Evolutionary conservation across 140 eudicot species (phyloP), one percentile per base, ranked within the genome.

Genomic region (Flaveria floridana): DNA sequence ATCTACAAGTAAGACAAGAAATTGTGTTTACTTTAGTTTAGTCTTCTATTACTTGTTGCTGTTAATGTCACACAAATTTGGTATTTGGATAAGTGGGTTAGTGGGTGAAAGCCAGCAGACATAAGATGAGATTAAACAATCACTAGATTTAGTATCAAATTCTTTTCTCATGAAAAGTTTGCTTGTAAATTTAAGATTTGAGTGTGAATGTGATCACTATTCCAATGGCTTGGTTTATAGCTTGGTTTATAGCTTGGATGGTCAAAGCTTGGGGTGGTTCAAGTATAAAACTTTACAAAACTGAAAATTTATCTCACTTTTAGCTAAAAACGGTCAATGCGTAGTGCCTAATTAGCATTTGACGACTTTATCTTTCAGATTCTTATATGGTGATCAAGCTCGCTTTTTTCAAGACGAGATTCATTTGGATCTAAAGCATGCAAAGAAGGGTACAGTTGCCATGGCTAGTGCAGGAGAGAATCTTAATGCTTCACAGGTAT

Each of bases 381-480:
- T 84, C 63, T 79, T 95, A 63, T 95, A 90, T 65, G 99, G 99
- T 3, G 97, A 95, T 7, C 96, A 95, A 76, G 99, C 99, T 50
- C 97, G 96, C n/a, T 95, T 95, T 84, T 95, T 91, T 59, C 85
- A 86, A 25, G 99, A 95, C 65, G 97, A 95, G 77, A 91, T 95
- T 65, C 91, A 76, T 73, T 84, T 89, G 86, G 97, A 95, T 80
- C 48, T 91, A 21, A 95, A 95, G 78, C 99, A 95, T 89, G 58
- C 92, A 7, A 95, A 91, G 84, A 91, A 53, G 70, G 99, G 99
- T 16, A 95, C 97, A 2, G 84, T 95, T 76, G 97, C 99, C 50
- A 95, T 91, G 99, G 96, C 95, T 58, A 87, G 97, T 85, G 99
- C 89, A 58, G 99, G 99, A 41, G 95, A 95, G 82, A 80, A 95